phyloP scores from a whole-genome alignment of 306 rosid genomes.

The Malus asiatica region DNA sequence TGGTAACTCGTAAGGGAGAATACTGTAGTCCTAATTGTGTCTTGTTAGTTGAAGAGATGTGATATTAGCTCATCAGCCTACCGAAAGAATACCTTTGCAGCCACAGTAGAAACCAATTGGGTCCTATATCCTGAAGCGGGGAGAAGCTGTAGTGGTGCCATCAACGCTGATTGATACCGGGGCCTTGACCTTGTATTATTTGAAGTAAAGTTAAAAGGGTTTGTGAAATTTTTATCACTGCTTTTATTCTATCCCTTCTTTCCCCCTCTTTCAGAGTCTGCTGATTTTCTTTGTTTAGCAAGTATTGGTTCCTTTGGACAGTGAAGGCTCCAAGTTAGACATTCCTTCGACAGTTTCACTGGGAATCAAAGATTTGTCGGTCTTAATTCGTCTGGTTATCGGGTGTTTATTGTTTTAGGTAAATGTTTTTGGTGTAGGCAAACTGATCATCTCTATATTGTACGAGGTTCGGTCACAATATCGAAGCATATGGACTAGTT shows the following conservation, averaged over 20 bases:
- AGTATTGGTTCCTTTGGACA: conserved; percentile 9
- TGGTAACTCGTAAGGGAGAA: neutral
- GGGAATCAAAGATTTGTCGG: conserved; percentile 4
- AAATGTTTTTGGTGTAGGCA: conserved; percentile 1
- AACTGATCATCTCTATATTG: conserved; percentile 13
- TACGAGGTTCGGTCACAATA: neutral
- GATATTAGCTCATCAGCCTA: conserved; percentile 4
- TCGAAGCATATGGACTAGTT: neutral
- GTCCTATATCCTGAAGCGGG: conserved; percentile 5
- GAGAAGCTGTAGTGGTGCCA: conserved; percentile 18
- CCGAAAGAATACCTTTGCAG: conserved; percentile 7
- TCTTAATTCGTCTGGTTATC: conserved; percentile 2
- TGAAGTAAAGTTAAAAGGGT: conserved; percentile 13
- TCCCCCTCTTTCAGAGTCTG: conserved; percentile 22
- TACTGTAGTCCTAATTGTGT: neutral
- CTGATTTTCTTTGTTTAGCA: conserved; percentile 19
- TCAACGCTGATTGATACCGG: conserved; percentile 26
- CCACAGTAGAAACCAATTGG: conserved; percentile 6
- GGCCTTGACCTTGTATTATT: conserved; percentile 39
- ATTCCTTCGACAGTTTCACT: conserved; percentile 15
- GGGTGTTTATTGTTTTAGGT: conserved; percentile 6
- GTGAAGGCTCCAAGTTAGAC: conserved; percentile 12
- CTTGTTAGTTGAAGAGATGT: conserved; percentile 3
- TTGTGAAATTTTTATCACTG: conserved; percentile 20
- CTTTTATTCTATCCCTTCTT: conserved; percentile 28